phyloP scores from a whole-genome alignment of 139 green algal species.

The Edaphochlamys debaryana region DNA sequence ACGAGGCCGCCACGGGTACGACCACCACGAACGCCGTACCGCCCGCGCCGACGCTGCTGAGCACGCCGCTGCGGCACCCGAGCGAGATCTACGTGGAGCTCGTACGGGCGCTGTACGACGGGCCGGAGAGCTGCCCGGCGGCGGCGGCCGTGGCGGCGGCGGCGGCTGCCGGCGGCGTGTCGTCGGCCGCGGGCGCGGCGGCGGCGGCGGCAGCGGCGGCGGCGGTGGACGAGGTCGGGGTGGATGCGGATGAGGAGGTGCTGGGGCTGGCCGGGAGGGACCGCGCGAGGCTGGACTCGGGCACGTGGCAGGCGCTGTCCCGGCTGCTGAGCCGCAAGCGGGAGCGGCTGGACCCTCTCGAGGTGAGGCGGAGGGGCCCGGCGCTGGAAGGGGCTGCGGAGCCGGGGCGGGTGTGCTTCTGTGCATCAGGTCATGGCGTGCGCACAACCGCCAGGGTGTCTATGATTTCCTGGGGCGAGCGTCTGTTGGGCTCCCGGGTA shows the following conservation, averaged over 20 bases:
- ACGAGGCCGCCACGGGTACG: conserved; percentile 10
- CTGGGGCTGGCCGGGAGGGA: too few species aligned
- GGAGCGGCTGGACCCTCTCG: conserved; percentile 32
- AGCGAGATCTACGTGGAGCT: conserved; percentile 36
- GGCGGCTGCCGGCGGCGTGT: background rate
- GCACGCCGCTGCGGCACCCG: background rate
- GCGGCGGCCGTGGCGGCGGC: conserved; percentile 2
- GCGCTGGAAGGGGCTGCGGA: background rate
- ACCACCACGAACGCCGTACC: too few species aligned
- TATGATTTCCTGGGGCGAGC: too few species aligned
- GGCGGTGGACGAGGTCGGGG: background rate
- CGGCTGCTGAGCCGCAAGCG: conserved; percentile 39
- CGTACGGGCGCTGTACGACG: conserved; percentile 26
- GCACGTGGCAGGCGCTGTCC: conserved; percentile 28
- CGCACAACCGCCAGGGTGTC: too few species aligned
- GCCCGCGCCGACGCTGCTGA: background rate
- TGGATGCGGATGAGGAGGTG: background rate
- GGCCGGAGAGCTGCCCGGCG: conserved; percentile 31
- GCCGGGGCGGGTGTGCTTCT: background rate
- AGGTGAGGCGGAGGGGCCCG: background rate
- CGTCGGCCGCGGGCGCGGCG: background rate
- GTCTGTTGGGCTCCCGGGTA: too few species aligned
- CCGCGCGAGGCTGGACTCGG: background rate
- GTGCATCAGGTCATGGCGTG: too few species aligned
- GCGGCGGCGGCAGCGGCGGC: background rate